phyloP scores from a whole-genome alignment of 1,284 basidiomycete species.

The Albatrellus sp. region DNA sequence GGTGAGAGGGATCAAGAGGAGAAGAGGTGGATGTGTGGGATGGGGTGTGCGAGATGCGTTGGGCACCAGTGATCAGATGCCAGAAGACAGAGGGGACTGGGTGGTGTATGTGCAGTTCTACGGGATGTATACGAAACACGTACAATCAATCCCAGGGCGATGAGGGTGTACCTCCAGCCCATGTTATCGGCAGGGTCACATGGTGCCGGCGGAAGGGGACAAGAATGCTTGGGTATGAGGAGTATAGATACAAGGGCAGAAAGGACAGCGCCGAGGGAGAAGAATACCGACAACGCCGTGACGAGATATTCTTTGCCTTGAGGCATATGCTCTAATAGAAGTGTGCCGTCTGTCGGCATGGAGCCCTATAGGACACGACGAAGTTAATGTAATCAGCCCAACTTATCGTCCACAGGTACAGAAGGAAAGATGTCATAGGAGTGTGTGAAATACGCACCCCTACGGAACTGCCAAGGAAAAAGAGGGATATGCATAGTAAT shows the following conservation, averaged over 20 bases:
- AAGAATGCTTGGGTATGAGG: slow-evolving; percentile 71
- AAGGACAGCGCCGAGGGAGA: slow-evolving; percentile 82
- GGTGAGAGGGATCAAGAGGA: background rate
- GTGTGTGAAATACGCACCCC: slow-evolving; percentile 39
- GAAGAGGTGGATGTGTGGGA: background rate
- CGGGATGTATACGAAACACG: slow-evolving; percentile 16
- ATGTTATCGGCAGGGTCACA: slow-evolving; percentile 60
- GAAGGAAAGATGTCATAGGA: slow-evolving; percentile 1
- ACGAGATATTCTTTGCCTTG: slow-evolving; percentile 85
- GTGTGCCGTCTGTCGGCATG: slow-evolving; percentile 94
- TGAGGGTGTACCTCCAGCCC: slow-evolving; percentile 82
- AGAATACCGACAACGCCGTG: slow-evolving; percentile 92
- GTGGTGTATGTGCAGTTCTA: background rate
- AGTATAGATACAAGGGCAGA: slow-evolving; percentile 69
- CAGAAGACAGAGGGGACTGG: background rate
- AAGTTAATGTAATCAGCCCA: slow-evolving; percentile 4
- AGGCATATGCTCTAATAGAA: slow-evolving; percentile 91
- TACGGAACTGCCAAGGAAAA: slow-evolving; percentile 85
- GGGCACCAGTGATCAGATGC: too few species aligned
- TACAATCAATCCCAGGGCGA: slow-evolving; percentile 60
- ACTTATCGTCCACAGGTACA: too few species aligned
- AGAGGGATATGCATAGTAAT: slow-evolving; percentile 67
- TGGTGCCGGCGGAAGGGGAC: slow-evolving; percentile 30
- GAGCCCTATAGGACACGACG: slow-evolving; percentile 46
- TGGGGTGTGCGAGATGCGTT: background rate